phyloP scores from a whole-genome alignment of 2,329 filamentous ascomycete species.

The Colletotrichum sp. region DNA sequence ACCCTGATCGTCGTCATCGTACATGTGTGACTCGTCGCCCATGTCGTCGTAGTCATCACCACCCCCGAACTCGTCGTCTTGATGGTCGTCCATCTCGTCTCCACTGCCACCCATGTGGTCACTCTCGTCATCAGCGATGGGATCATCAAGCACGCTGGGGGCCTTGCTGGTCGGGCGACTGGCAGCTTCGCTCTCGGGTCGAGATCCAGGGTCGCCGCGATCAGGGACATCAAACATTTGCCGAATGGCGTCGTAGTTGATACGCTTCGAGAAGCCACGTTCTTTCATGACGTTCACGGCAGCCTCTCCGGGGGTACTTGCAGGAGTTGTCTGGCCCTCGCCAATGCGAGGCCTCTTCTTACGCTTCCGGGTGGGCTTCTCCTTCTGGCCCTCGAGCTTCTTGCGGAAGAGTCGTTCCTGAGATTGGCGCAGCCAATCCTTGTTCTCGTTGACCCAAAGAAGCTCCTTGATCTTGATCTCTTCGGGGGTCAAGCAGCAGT shows the following conservation, averaged over 20 bases:
- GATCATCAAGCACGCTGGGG: conserved; percentile 40
- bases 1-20: conserved; percentile 18
- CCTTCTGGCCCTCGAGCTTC: conserved; percentile 64
- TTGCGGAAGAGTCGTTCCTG: conserved; percentile 83
- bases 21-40: conserved; percentile 29
- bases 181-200: conserved; percentile 49
- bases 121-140: conserved; percentile 38
- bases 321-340: conserved; percentile 69
- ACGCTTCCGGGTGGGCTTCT: conserved; percentile 62
- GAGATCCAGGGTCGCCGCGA: conserved; percentile 52
- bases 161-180: conserved; percentile 38
- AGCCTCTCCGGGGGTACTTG: conserved; percentile 72
- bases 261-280: conserved; percentile 73
- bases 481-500: conserved; percentile 75
- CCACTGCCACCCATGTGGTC: conserved; percentile 30
- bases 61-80: conserved; percentile 35
- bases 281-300: conserved; percentile 72
- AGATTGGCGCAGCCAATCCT: conserved; percentile 87
- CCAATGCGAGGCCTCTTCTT: conserved; percentile 63
- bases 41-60: conserved; percentile 39
- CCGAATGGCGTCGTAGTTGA: conserved; percentile 72
- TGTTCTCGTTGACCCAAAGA: conserved; percentile 95
- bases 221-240: conserved; percentile 59
- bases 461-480: conserved; percentile 86
- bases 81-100: conserved; percentile 23